A percentile compares a stretch with the other conserved stretches of the same genome.
Evolutionary conservation across 139 green algal species (phyloP).

Genomic region (Coelastrella sp.): DNA sequence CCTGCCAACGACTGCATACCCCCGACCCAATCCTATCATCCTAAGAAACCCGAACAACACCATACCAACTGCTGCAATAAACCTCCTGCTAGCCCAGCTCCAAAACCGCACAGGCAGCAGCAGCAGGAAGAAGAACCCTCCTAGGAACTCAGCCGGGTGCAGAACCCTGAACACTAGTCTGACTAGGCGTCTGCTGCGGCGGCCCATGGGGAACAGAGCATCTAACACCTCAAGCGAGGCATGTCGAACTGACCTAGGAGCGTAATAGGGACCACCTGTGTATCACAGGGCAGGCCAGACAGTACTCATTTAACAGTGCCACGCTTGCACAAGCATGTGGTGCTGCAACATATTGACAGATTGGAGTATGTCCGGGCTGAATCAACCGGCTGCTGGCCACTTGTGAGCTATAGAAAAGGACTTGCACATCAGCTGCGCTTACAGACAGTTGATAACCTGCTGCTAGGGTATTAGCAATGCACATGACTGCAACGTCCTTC

Average conservation of each 20-base stretch:
- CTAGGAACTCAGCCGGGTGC: constrained; percentile 70
- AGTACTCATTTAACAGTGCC: too few relatives aligned
- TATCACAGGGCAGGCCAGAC: too few relatives aligned
- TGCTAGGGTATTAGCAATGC: too few relatives aligned
- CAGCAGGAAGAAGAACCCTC: constrained; percentile 44
- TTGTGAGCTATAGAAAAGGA: too few relatives aligned
- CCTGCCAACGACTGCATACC: neutral
- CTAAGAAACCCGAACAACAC: constrained; percentile 11
- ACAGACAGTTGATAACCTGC: too few relatives aligned
- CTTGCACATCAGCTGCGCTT: too few relatives aligned
- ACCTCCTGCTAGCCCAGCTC: constrained; percentile 19
- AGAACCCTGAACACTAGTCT: constrained; percentile 68
- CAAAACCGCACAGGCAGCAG: constrained; percentile 48
- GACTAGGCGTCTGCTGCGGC: constrained; percentile 69
- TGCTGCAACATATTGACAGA: too few relatives aligned
- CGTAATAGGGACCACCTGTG: constrained; percentile 78
- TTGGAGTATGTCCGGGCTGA: too few relatives aligned
- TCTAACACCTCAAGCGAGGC: constrained; percentile 67
- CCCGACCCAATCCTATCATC: neutral
- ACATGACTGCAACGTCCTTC: too few relatives aligned
- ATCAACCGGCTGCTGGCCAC: too few relatives aligned
- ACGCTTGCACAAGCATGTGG: too few relatives aligned
- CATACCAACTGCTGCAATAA: neutral
- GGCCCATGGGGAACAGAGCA: constrained; percentile 77
- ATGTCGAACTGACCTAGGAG: constrained; percentile 70